Evolutionary conservation across 805 yeast species (phyloP).

Genomic region (Kuraishia molischiana): DNA sequence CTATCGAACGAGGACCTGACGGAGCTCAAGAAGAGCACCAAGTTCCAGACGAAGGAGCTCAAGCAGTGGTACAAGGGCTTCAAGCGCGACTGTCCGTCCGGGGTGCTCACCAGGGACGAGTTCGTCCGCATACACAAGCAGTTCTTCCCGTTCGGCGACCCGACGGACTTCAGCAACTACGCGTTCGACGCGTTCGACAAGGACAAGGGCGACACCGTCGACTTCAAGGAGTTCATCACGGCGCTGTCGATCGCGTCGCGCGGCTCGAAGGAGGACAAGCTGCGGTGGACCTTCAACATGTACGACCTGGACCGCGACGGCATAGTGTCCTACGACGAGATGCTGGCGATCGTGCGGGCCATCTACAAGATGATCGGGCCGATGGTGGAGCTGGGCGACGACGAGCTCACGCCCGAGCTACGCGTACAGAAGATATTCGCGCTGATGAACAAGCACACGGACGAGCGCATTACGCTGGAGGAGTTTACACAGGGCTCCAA

Average conservation of each 20-base stretch:
- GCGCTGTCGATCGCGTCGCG: constrained; percentile 82
- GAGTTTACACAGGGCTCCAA: constrained; percentile 81
- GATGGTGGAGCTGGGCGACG: constrained; percentile 81
- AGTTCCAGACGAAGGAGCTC: constrained; percentile 85
- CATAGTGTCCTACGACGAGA: constrained; percentile 62
- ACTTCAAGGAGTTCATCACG: constrained; percentile 85
- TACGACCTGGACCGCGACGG: constrained; percentile 92
- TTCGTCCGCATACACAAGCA: constrained; percentile 89
- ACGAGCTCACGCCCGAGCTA: constrained; percentile 86
- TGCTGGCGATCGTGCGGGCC: constrained; percentile 69
- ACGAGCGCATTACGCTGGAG: constrained; percentile 63
- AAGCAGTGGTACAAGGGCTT: constrained; percentile 99
- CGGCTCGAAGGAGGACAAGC: constrained; percentile 75
- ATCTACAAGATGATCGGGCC: constrained; percentile 94
- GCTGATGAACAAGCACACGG: constrained; percentile 59
- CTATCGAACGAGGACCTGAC: constrained; percentile 83
- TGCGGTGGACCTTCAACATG: constrained; percentile 82
- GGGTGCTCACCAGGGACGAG: constrained; percentile 78
- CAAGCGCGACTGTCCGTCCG: constrained; percentile 85
- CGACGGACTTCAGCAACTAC: constrained; percentile 80
- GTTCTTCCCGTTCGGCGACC: constrained; percentile 97
- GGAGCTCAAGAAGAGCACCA: constrained; percentile 74
- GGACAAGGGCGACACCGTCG: constrained; percentile 71
- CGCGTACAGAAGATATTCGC: constrained; percentile 76
- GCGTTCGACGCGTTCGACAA: constrained; percentile 85